These are phyloP conservation scores for Alternaria dauci DNA, from an alignment of 2,329 filamentous ascomycete genomes.

Conservation along the genomic window DNA sequence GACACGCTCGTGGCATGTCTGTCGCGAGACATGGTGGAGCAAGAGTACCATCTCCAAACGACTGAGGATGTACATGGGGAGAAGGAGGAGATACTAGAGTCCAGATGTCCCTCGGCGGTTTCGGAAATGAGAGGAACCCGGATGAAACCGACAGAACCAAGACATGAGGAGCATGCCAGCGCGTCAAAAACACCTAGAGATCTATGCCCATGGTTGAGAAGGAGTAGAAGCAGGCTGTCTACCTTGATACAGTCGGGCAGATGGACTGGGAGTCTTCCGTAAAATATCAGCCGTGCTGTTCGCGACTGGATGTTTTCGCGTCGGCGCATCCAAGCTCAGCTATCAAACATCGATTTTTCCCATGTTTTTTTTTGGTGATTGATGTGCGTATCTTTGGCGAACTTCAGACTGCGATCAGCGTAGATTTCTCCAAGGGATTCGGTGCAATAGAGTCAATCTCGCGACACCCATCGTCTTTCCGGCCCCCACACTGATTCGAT, in stretches of 20 bases:
- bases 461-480: not conserved
- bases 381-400: not conserved
- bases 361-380: not conserved
- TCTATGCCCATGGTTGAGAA: not conserved
- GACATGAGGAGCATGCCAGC: not conserved
- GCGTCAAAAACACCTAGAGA: not conserved
- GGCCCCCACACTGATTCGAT: not conserved
- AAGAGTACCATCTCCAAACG: not conserved
- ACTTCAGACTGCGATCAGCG: not conserved
- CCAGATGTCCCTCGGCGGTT: not conserved
- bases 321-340: not conserved
- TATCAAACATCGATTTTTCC: not conserved
- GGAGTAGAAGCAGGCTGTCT: not conserved
- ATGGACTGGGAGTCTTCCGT: not conserved
- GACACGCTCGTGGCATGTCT: slow-evolving; percentile 35
- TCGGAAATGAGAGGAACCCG: not conserved
- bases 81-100: slow-evolving; percentile 1
- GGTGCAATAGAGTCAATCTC: not conserved
- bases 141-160: not conserved
- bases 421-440: not conserved
- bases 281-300: not conserved
- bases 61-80: not conserved
- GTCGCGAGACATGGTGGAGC: not conserved
- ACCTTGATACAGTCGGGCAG: not conserved
- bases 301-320: not conserved